Evolutionary conservation across 495 filamentous ascomycete genomes (phyloP), one percentile per base, ranked within the genome.

Genomic region (Tuber indicum): DNA sequence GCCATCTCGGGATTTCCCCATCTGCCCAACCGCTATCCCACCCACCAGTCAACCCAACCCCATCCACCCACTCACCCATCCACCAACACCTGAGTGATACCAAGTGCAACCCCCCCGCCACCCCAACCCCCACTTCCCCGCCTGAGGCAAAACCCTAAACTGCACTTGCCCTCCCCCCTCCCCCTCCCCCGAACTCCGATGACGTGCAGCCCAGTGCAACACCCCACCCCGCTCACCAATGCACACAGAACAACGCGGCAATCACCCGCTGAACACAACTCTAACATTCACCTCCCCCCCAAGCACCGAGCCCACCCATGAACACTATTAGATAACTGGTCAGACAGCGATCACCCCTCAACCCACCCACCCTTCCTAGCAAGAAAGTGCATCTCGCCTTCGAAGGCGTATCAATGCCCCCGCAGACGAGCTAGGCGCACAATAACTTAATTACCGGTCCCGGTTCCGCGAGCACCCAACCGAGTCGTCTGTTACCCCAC

Each of bases 101-200:
- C 8, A 62, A 66, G 26, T 8, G 58, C 58, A 16, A 17, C 26
- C 58, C 12, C 39, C 39, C n/a, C 52, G 8, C n/a, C n/a, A 52
- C 23, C 49, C 19, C 49, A 52, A 52, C 49, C n/a, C 49, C 49
- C 23, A 41, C 3, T 21, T 9, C 52, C 52, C 1, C 58, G 3
- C 58, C 58, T 66, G 16, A 66, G 58, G 58, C 58, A 66, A 32
- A 62, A 66, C 12, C 26, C 58, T 66, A 66, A 66, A 66, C 58
- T 19, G 4, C 58, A 66, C 58, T 66, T 66, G 2, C 16, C 6
- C 14, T 1, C 4, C 4, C 4, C 45, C 10, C 14, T 6, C 12
- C 1, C 10, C 58, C 26, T 6, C 0, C 26, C 10, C 58, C 26
- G 26, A 36, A 7, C 14, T 32, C 14, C 26, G 58, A 36, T 66